These are phyloP conservation scores for Allantophomopsis cytisporea DNA, from an alignment of 2,329 filamentous ascomycete genomes.

Conservation along the genomic window DNA sequence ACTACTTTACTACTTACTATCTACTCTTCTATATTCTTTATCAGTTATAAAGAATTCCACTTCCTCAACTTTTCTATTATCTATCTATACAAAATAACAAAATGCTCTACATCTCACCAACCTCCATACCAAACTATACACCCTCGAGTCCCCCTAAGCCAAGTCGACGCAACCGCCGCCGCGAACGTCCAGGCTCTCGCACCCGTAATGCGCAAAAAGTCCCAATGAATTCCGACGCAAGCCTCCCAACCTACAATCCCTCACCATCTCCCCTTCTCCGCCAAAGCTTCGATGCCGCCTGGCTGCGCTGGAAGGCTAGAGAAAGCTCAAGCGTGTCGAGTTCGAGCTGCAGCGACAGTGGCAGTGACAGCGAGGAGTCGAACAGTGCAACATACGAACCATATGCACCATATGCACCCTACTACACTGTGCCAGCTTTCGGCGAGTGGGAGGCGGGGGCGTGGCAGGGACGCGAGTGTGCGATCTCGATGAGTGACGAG, in stretches of 20 bases:
- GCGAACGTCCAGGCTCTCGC: conserved; percentile 17
- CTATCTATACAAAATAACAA: no score
- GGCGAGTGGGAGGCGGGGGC: no score
- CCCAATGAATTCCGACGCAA: conserved; percentile 8
- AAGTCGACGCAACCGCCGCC: conserved; percentile 9
- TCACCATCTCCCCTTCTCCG: conserved; percentile 15
- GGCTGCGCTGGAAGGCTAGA: conserved; percentile 15
- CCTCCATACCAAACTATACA: no score
- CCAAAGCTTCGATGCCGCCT: conserved; percentile 17
- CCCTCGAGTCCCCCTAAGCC: no score
- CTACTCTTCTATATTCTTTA: no score
- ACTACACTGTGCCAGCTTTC: no score
- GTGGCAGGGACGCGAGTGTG: background rate
- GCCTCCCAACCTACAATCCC: conserved; percentile 10
- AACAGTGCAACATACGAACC: background rate
- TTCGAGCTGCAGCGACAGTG: background rate
- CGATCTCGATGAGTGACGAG: conserved; percentile 9
- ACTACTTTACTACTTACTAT: no score
- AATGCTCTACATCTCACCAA: no score
- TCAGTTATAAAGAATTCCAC: no score
- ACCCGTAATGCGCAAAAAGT: conserved; percentile 13
- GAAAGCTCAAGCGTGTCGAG: conserved; percentile 1
- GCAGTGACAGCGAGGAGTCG: background rate
- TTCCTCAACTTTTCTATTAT: no score
- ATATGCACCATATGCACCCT: no score